These are phyloP conservation scores for Kwoniella europaea DNA, from an alignment of 768 basidiomycete species.

Conservation along the genomic window DNA sequence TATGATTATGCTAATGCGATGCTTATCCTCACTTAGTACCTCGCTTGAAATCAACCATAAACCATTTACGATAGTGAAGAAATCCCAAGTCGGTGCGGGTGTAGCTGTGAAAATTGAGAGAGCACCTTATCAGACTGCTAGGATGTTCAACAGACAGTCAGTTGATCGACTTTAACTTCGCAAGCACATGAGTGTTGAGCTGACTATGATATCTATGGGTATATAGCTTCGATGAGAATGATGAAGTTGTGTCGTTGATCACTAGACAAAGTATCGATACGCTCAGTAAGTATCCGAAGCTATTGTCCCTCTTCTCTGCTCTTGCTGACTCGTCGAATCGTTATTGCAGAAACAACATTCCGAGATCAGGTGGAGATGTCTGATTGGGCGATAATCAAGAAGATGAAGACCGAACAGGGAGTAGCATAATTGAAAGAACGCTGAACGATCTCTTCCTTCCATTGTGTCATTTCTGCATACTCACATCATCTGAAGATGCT, in stretches of 20 bases:
- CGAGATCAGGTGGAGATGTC: slow-evolving; percentile 85
- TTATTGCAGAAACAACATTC: slow-evolving; percentile 70
- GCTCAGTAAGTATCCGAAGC: slow-evolving; percentile 67
- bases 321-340: slow-evolving; percentile 5
- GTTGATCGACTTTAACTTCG: slow-evolving; percentile 6
- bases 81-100: slow-evolving; percentile 89
- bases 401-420: slow-evolving; percentile 55
- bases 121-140: slow-evolving; percentile 91
- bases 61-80: slow-evolving; percentile 83
- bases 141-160: slow-evolving; percentile 92
- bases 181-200: background rate
- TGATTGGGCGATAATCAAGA: slow-evolving; percentile 90
- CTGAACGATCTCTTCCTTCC: background rate
- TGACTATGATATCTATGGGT: background rate
- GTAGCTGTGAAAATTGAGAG: slow-evolving; percentile 99
- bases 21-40: slow-evolving; percentile 64
- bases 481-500: background rate
- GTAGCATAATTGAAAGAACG: slow-evolving; percentile 23
- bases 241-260: slow-evolving; percentile 88
- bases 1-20: background rate
- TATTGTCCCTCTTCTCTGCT: background rate
- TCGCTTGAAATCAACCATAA: slow-evolving; percentile 98
- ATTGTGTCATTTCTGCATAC: background rate
- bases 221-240: slow-evolving; percentile 70
- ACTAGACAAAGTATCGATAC: slow-evolving; percentile 93